phyloP scores from a whole-genome alignment of 2,329 filamentous ascomycete species.

The Trichocomaceae sp. region DNA sequence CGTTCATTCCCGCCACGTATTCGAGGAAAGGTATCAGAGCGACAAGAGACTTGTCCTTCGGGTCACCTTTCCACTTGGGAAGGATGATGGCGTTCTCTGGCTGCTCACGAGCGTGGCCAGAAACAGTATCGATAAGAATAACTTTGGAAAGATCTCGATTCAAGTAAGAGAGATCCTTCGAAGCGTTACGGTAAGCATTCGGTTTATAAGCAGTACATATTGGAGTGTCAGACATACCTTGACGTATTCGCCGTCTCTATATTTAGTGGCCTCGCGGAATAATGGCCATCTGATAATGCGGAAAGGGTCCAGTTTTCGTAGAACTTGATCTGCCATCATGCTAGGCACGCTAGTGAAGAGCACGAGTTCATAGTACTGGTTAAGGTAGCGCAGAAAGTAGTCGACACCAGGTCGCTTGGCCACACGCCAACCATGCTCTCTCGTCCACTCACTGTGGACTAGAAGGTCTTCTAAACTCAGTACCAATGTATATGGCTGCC shows the following conservation, averaged over 20 bases:
- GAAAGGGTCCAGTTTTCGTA: constrained; percentile 91
- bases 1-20: constrained; percentile 91
- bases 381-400: constrained; percentile 94
- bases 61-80: constrained; percentile 79
- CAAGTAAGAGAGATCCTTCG: constrained; percentile 87
- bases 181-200: background rate
- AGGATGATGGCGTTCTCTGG: constrained; percentile 95
- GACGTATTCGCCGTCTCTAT: constrained; percentile 90
- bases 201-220: constrained; percentile 14
- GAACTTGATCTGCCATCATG: constrained; percentile 75
- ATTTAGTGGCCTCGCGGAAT: constrained; percentile 93
- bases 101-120: constrained; percentile 74
- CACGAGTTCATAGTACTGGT: constrained; percentile 96
- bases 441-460: constrained; percentile 88
- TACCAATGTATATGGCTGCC: constrained; percentile 82
- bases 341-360: constrained; percentile 88
- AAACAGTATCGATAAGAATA: constrained; percentile 84
- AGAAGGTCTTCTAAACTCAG: constrained; percentile 89
- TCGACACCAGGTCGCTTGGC: constrained; percentile 93
- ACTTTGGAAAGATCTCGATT: constrained; percentile 95
- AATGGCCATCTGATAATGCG: constrained; percentile 92
- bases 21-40: constrained; percentile 92
- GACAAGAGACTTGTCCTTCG: constrained; percentile 78
- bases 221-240: constrained; percentile 61
- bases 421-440: constrained; percentile 89